Conservation (phyloP, 208 protist genomes). For the Leishmania mexicana region DNA sequence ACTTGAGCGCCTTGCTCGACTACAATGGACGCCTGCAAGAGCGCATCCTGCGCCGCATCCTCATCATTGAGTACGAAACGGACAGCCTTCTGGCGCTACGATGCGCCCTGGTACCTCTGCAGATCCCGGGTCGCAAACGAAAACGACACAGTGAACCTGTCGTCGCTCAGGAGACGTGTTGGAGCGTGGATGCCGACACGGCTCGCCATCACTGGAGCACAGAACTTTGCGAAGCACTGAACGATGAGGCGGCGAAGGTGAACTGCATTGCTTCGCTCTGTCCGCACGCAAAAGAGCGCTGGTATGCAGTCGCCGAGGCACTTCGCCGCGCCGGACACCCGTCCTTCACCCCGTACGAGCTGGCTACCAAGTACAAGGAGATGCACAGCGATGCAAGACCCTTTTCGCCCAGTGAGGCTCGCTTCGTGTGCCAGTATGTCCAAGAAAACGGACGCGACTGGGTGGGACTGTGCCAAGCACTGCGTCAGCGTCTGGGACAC, state of each 20-base stretch:
- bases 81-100: slow-evolving; percentile 17
- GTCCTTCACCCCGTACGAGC: slow-evolving; percentile 7
- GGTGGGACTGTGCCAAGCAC: slow-evolving; percentile 21
- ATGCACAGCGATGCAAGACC: background rate
- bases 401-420: slow-evolving; percentile 30
- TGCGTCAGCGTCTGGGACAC: slow-evolving; percentile 23
- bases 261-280: background rate
- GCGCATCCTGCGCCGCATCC: background rate
- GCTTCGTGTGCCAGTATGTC: slow-evolving; percentile 22
- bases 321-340: slow-evolving; percentile 7
- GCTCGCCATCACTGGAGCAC: background rate
- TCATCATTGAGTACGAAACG: slow-evolving; percentile 13
- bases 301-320: slow-evolving; percentile 7
- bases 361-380: slow-evolving; percentile 5
- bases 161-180: background rate
- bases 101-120: background rate
- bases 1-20: background rate
- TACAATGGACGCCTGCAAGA: slow-evolving; percentile 8
- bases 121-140: slow-evolving; percentile 4
- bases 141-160: background rate
- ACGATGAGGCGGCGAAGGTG: slow-evolving; percentile 1
- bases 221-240: background rate
- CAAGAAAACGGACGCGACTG: slow-evolving; percentile 29
- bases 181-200: background rate
- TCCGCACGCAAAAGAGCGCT: background rate